Evolutionary conservation across 2,329 filamentous ascomycete genomes (phyloP), one percentile per base, ranked within the genome.

Genomic region (Botryotinia narcissicola): DNA sequence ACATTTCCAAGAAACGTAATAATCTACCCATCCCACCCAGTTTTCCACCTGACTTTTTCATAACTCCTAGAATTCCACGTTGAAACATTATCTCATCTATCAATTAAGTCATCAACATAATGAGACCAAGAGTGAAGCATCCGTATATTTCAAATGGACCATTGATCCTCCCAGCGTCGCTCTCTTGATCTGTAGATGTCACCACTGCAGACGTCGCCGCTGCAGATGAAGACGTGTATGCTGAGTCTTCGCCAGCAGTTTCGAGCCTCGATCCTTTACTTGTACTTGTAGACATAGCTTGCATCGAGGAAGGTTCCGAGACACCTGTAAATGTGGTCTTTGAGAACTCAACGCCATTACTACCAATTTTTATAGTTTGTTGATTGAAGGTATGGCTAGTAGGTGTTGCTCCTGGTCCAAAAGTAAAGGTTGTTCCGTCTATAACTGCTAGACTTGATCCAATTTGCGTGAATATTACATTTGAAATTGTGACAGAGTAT

Each of bases 351-450:
- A 89, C 80, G 25, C 87, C 88, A 4, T 78, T 78, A 0, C 87
- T 84, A 1, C 84, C 86, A 61, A 89, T 84, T 0, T 84, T 84
- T 40, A 90, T 80, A 0, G 83, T 87, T 78, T 89, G 83, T 1
- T 85, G 85, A 9, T 83, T 84, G 7, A 88, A 80, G 0, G 85
- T 81, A 0, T 84, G 85, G 0, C 84, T 88, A 1, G 81, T 85
- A 20, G 79, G 78, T n/a, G 78, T 79, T 3, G 82, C 82, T 14
- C 82, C 83, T 0, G 85, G 82, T 0, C 86, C 87, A 68, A 89
- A 81, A 2, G 84, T 86, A 76, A 87, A 89, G 0, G 85, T 88
- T 4, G 81, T 81, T 48, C 84, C 85, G 48, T 83, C 81, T 68
- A 91, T 82, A 40, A 90, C 83, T 2, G 87, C 83, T 10, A 79